phyloP scores from a whole-genome alignment of 2,329 filamentous ascomycete genomes.

The Aureobasidium melanogenum region DNA sequence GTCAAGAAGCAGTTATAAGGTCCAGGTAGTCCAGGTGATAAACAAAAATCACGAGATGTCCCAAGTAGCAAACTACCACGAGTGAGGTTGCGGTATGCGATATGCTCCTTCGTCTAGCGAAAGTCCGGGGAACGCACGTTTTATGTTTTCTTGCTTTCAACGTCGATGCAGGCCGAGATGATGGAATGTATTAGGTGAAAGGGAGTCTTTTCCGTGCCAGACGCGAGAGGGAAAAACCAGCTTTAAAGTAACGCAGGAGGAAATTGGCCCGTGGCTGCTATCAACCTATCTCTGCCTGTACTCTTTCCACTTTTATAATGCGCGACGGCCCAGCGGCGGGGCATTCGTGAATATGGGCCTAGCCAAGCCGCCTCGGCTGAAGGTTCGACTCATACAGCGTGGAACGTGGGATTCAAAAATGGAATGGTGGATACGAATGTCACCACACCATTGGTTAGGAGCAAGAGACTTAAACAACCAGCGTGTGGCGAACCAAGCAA shows the following conservation, averaged over 20 bases:
- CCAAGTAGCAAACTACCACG: neutral
- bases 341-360: constrained; percentile 5
- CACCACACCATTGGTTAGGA: neutral
- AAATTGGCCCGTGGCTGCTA: constrained; percentile 2
- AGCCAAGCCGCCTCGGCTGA: constrained; percentile 7
- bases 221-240: neutral
- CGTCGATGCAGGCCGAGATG: constrained; percentile 10
- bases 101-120: neutral
- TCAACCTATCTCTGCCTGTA: neutral
- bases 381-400: neutral
- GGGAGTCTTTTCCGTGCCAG: neutral
- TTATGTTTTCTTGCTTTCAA: constrained; percentile 1
- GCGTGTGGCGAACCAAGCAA: neutral
- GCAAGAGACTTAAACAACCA: neutral
- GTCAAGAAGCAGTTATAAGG: neutral
- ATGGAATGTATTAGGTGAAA: constrained; percentile 9
- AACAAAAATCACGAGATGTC: neutral
- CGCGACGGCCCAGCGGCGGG: constrained; percentile 2
- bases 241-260: constrained; percentile 7
- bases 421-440: neutral
- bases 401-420: constrained; percentile 1
- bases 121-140: constrained; percentile 9
- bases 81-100: neutral
- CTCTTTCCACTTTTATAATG: neutral
- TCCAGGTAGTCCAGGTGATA: neutral